Conservation (phyloP, 1,284 basidiomycete species). For the Apiotrichum mycotoxinovorans region DNA sequence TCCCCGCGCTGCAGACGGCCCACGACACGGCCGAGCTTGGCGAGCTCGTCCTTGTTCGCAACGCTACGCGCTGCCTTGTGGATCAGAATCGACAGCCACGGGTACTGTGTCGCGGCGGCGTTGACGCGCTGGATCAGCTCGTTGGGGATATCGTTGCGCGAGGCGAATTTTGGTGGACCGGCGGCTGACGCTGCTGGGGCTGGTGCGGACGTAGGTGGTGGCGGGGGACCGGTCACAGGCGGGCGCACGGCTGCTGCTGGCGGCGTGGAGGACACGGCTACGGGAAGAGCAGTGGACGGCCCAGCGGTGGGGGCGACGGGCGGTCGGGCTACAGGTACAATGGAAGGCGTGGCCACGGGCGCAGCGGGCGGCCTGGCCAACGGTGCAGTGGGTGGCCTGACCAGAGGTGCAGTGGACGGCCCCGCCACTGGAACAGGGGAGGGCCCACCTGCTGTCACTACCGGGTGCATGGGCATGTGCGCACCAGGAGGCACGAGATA, state of each 20-base stretch:
- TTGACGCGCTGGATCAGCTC: conserved; percentile 44
- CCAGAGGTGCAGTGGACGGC: neutral
- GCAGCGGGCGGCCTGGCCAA: neutral
- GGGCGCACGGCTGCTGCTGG: neutral
- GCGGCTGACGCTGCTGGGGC: neutral
- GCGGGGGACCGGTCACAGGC: neutral
- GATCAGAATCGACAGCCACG: conserved; percentile 43
- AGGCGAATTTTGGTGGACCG: conserved; percentile 10
- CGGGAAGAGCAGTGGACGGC: conserved; percentile 1
- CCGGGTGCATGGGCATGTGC: too few relatives aligned
- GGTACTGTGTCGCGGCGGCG: conserved; percentile 37
- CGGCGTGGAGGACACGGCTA: neutral
- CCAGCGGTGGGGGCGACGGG: neutral
- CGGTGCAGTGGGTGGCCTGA: too few relatives aligned
- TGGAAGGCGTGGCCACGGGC: neutral
- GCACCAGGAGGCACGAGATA: too few relatives aligned
- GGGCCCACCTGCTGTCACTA: too few relatives aligned
- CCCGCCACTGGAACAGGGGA: neutral
- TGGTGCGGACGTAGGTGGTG: neutral
- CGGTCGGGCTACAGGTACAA: conserved; percentile 2
- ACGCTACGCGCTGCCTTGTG: conserved; percentile 46
- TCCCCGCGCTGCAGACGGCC: conserved; percentile 38
- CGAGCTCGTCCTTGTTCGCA: conserved; percentile 44
- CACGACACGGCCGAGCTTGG: conserved; percentile 40
- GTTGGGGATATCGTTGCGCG: conserved; percentile 23